phyloP scores from a whole-genome alignment of 495 filamentous ascomycete species.

The Aspergillus panamensis region DNA sequence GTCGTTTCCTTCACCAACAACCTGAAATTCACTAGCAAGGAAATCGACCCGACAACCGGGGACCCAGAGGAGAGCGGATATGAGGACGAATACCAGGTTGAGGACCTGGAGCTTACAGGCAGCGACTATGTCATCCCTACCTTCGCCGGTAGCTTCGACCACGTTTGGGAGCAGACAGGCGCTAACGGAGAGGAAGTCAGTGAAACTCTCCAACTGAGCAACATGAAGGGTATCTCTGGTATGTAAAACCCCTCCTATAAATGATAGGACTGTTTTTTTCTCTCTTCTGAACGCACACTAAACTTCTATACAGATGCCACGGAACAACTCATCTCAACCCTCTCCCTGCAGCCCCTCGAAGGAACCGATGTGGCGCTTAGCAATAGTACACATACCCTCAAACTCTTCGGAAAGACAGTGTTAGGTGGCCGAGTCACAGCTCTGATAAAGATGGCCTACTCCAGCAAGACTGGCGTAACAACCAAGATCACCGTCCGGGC shows the following conservation, averaged over 20 bases:
- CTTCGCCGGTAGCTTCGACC: slow-evolving; percentile 91
- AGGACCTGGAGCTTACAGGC: slow-evolving; percentile 85
- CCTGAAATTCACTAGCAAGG: slow-evolving; percentile 95
- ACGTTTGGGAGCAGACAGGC: slow-evolving; percentile 94
- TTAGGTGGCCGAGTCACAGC: slow-evolving; percentile 85
- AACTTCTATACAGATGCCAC: slow-evolving; percentile 70
- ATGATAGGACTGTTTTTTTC: background rate
- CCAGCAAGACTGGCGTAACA: slow-evolving; percentile 85
- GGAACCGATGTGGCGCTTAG: slow-evolving; percentile 86
- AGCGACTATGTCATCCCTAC: slow-evolving; percentile 92
- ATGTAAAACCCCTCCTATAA: slow-evolving; percentile 29
- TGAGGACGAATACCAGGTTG: slow-evolving; percentile 96
- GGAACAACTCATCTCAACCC: slow-evolving; percentile 78
- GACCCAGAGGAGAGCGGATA: slow-evolving; percentile 92
- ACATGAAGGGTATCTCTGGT: slow-evolving; percentile 91
- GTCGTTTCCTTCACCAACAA: slow-evolving; percentile 82
- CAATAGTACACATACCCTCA: slow-evolving; percentile 87
- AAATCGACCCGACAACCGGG: slow-evolving; percentile 91
- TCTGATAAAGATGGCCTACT: slow-evolving; percentile 89
- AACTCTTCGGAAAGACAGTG: slow-evolving; percentile 94
- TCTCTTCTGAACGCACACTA: slow-evolving; percentile 26
- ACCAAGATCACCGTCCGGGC: slow-evolving; percentile 87
- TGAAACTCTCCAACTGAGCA: slow-evolving; percentile 87
- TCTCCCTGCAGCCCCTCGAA: slow-evolving; percentile 91
- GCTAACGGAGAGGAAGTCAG: slow-evolving; percentile 83